Conservation (phyloP, 2,329 filamentous ascomycete species). For the Aspergillus sp. region DNA sequence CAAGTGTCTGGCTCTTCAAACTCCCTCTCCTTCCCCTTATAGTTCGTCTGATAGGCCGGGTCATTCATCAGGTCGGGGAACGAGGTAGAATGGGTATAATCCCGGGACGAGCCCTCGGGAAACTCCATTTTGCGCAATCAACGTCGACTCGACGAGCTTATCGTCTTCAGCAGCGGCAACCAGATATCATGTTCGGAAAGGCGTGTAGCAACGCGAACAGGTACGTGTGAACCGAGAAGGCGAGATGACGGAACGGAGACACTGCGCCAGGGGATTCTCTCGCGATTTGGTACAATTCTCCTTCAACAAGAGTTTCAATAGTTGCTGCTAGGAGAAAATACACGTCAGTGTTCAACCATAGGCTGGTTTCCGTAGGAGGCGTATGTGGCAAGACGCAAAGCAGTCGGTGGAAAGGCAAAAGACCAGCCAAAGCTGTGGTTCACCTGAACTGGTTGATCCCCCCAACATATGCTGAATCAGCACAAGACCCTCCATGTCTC, state of each 20-base stretch:
- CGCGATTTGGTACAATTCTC: neutral
- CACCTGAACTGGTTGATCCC: neutral
- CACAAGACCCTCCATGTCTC: neutral
- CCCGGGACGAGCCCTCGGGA: conserved; percentile 25
- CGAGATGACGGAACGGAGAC: conserved; percentile 1
- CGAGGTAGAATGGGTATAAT: conserved; percentile 21
- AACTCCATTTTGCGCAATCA: conserved; percentile 30
- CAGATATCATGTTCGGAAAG: conserved; percentile 27
- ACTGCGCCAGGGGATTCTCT: neutral
- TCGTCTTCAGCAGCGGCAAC: conserved; percentile 24
- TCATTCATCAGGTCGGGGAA: conserved; percentile 61
- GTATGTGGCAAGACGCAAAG: neutral
- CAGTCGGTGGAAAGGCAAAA: neutral
- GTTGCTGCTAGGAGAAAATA: neutral
- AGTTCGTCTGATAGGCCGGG: conserved; percentile 51
- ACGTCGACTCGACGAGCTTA: conserved; percentile 21
- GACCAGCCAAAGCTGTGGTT: neutral
- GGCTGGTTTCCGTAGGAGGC: neutral
- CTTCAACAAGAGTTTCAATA: neutral
- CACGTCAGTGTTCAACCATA: neutral
- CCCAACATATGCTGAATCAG: neutral
- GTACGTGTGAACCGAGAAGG: neutral
- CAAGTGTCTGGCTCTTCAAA: conserved; percentile 75
- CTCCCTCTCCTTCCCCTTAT: conserved; percentile 38
- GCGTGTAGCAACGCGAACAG: neutral